Percentiles rank a stretch among this genome's conserved stretches.
phyloP scores from a whole-genome alignment of 345 rosid genomes.

The Eucalyptus paniculata region DNA sequence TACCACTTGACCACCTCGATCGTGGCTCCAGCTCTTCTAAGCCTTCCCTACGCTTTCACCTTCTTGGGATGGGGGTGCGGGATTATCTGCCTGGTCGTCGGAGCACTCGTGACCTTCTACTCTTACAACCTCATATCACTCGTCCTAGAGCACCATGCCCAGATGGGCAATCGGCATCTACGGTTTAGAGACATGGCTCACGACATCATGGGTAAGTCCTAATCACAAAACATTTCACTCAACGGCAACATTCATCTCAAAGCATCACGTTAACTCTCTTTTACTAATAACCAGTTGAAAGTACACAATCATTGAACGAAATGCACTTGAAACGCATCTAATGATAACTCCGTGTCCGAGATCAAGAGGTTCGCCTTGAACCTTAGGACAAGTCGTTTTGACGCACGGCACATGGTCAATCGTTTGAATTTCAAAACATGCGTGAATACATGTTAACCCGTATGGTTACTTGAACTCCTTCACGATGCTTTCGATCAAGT shows the following conservation, averaged over 20 bases:
- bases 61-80: slow-evolving; percentile 69
- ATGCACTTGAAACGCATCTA: neutral
- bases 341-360: neutral
- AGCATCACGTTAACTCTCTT: neutral
- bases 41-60: slow-evolving; percentile 78
- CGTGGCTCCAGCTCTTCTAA: slow-evolving; percentile 64
- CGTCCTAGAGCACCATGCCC: slow-evolving; percentile 69
- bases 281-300: neutral
- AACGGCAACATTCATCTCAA: neutral
- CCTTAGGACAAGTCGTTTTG: neutral
- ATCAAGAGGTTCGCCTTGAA: neutral
- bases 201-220: slow-evolving; percentile 50
- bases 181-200: slow-evolving; percentile 88
- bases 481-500: neutral
- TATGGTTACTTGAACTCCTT: neutral
- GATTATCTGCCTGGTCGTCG: slow-evolving; percentile 32
- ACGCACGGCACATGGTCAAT: neutral
- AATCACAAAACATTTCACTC: neutral
- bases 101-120: slow-evolving; percentile 66
- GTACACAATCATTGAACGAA: neutral
- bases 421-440: neutral
- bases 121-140: slow-evolving; percentile 70
- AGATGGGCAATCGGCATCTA: slow-evolving; percentile 51
- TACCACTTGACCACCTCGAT: slow-evolving; percentile 84
- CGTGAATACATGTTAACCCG: neutral